Evolutionary conservation across 805 yeast genomes (phyloP).

Genomic region (Yarrowia sp.): DNA sequence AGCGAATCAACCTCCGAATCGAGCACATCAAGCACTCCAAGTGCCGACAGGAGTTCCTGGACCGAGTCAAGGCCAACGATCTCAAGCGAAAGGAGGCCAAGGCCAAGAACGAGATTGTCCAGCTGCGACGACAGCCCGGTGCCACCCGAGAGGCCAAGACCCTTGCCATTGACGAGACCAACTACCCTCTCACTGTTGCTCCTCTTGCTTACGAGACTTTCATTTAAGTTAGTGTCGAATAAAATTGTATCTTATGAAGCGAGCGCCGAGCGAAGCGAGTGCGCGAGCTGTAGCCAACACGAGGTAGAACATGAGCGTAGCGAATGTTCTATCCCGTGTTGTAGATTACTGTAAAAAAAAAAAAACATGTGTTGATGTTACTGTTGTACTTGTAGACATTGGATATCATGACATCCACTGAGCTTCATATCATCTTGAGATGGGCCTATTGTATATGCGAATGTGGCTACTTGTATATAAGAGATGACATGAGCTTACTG

Average conservation of each 20-base stretch:
- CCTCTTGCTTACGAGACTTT: constrained; percentile 99
- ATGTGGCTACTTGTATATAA: too few relatives aligned
- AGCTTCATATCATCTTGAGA: too few relatives aligned
- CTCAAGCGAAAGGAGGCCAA: constrained; percentile 91
- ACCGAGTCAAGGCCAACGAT: constrained; percentile 97
- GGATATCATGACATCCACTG: too few relatives aligned
- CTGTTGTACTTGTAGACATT: too few relatives aligned
- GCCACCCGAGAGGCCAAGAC: constrained; percentile 93
- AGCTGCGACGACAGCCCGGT: constrained; percentile 97
- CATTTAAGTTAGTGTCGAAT: constrained; percentile 59
- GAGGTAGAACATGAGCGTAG: neutral
- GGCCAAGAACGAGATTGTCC: constrained; percentile 85
- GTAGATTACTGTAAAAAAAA: too few relatives aligned
- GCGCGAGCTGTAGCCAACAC: too few relatives aligned
- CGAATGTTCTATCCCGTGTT: neutral
- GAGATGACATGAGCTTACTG: too few relatives aligned
- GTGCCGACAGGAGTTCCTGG: constrained; percentile 98
- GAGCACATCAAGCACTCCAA: constrained; percentile 99
- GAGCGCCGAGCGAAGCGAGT: neutral
- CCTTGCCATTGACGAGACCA: constrained; percentile 68
- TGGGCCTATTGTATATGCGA: too few relatives aligned
- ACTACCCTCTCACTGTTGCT: constrained; percentile 94
- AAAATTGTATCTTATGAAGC: constrained; percentile 18
- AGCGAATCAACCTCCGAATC: constrained; percentile 97
- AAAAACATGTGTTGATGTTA: too few relatives aligned